Conservation (phyloP, 768 basidiomycete species). For the Mycena capillaripes region DNA sequence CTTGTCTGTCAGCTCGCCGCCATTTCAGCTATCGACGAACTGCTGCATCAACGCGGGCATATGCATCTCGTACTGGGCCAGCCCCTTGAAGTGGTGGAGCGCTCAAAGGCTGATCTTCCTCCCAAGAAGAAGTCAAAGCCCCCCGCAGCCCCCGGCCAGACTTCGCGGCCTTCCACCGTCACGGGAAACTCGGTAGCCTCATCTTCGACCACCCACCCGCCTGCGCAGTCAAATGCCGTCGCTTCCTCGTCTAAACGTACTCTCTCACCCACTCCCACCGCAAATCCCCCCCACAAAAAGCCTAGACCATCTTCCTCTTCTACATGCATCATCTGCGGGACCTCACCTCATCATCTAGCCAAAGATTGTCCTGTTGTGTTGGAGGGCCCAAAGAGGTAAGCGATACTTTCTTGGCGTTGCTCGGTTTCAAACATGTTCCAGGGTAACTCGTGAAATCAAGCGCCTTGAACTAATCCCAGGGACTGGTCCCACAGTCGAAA, state of each 20-base stretch:
- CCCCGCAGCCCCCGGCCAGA: neutral
- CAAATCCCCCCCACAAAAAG: conserved; percentile 52
- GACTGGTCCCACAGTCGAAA: conserved; percentile 49
- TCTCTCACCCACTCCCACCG: conserved; percentile 39
- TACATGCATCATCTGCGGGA: conserved; percentile 65
- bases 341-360: conserved; percentile 57
- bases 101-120: conserved; percentile 32
- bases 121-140: conserved; percentile 43
- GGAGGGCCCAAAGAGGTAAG: conserved; percentile 68
- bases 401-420: neutral
- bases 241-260: conserved; percentile 47
- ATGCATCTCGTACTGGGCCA: conserved; percentile 71
- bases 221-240: conserved; percentile 33
- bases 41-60: conserved; percentile 69
- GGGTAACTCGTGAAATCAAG: conserved; percentile 58
- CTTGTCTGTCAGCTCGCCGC: conserved; percentile 66
- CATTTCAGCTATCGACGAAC: conserved; percentile 77
- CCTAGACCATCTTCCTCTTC: conserved; percentile 42
- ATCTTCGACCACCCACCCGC: neutral
- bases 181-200: conserved; percentile 4
- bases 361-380: conserved; percentile 70
- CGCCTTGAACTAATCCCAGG: conserved; percentile 59
- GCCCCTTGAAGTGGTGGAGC: conserved; percentile 69
- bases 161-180: conserved; percentile 8
- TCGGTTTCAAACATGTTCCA: conserved; percentile 37